Evolutionary conservation across 495 filamentous ascomycete genomes (phyloP).

Genomic region (Xylaria palmicola): DNA sequence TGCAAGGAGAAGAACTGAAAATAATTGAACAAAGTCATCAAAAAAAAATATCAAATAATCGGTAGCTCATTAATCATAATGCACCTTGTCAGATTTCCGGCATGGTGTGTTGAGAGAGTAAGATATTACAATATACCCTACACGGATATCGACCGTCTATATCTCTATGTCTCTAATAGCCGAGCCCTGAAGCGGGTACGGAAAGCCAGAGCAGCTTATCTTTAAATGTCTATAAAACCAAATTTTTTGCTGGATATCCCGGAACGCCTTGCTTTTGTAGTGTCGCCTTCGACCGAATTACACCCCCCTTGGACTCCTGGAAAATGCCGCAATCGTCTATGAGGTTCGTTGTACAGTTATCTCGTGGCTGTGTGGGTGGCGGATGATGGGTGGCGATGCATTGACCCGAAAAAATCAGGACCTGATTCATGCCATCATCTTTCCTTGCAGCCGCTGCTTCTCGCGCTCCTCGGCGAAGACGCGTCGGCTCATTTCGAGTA

Average conservation of each 20-base stretch:
- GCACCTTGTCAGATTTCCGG: neutral
- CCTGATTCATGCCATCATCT: slow-evolving; percentile 22
- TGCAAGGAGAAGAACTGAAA: slow-evolving; percentile 25
- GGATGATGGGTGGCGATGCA: slow-evolving; percentile 5
- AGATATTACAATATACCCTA: slow-evolving; percentile 3
- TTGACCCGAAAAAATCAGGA: neutral
- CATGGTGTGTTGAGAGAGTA: neutral
- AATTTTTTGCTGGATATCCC: slow-evolving; percentile 29
- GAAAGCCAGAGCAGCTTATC: neutral
- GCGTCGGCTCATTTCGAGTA: slow-evolving; percentile 87
- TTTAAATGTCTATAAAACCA: slow-evolving; percentile 26
- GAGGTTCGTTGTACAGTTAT: slow-evolving; percentile 19
- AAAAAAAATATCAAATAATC: neutral
- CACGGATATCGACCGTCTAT: neutral
- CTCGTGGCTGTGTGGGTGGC: neutral
- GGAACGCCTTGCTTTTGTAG: slow-evolving; percentile 35
- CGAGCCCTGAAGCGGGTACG: neutral
- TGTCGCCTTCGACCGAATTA: slow-evolving; percentile 15
- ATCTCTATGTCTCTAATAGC: slow-evolving; percentile 8
- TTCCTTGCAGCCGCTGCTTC: slow-evolving; percentile 41
- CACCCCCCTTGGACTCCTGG: slow-evolving; percentile 21
- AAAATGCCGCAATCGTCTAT: slow-evolving; percentile 27
- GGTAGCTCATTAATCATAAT: no score
- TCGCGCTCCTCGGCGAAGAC: slow-evolving; percentile 90
- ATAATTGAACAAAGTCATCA: neutral